Percentiles rank a stretch among this genome's conserved stretches.
phyloP scores from a whole-genome alignment of 257 asterid species.

The Nicotiana undulata region DNA sequence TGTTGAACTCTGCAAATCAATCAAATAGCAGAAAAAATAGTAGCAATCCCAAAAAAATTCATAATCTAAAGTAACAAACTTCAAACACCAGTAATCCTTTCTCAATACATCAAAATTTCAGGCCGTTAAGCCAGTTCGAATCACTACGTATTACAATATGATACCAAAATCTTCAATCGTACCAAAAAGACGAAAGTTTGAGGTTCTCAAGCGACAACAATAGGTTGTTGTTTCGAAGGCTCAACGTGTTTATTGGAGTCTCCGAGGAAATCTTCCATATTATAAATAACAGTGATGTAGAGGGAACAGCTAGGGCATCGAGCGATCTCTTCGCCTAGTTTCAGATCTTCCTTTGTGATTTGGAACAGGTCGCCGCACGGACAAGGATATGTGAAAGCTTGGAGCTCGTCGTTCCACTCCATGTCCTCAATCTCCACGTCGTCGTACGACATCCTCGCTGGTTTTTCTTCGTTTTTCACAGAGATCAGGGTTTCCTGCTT shows the following conservation, averaged over 20 bases:
- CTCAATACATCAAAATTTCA: neutral
- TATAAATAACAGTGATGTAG: constrained; percentile 74
- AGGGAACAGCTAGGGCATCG: constrained; percentile 94
- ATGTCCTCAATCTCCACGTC: constrained; percentile 97
- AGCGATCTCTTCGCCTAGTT: constrained; percentile 85
- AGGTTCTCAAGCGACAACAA: constrained; percentile 64
- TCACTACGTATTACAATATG: neutral
- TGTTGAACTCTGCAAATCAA: neutral
- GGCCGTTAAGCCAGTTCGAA: neutral
- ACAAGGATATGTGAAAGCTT: constrained; percentile 82
- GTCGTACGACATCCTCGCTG: constrained; percentile 69
- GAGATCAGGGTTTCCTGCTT: neutral
- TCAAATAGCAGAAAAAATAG: neutral
- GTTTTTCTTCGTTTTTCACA: neutral
- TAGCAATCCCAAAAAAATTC: neutral
- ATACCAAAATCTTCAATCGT: neutral
- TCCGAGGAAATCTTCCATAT: constrained; percentile 62
- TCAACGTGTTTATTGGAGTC: constrained; percentile 36
- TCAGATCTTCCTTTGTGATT: constrained; percentile 73
- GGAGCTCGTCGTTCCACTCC: constrained; percentile 88
- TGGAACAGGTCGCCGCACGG: constrained; percentile 95
- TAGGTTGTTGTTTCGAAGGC: constrained; percentile 50
- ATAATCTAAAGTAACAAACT: neutral
- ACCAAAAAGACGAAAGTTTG: neutral
- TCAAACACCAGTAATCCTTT: neutral